Base-by-base conservation (phyloP, 2,329 filamentous ascomycete species). In the Zymoseptoria pseudotritici region DNA sequence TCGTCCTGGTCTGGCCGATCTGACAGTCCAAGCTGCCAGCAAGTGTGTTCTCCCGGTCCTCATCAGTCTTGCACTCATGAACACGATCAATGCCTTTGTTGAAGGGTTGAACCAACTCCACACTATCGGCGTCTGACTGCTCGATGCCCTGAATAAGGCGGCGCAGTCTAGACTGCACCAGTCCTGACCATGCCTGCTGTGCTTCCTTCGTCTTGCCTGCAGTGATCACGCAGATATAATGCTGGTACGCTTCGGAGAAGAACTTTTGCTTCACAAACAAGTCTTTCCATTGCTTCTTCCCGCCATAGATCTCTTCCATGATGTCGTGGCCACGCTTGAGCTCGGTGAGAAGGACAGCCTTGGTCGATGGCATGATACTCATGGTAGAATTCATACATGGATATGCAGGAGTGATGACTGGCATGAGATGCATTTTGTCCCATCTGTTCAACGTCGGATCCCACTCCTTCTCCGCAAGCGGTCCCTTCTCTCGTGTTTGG, bases 361-460 rank as follows among this genome's bases (percentile, higher is more conserved):
- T 90, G 1, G 91, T 95, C 0, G 93, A 97, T 65, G 84, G 80
- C 2, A 89, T 92, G 62, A 99, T 87, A 70, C 96, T 97, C 78
- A 96, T 94, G 0, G 94, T 97, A 1, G 94, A 88, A 74, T 94
- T 97, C 92, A 97, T 97, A 55, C 91, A 95, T 2, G 94, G 94
- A 73, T 97, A 97, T 0, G 94, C 92, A 1, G 94, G 94, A 1
- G 94, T 99, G 70, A 99, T 97, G 74, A 99, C 90, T 26, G 94
- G 94, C 94, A 99, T 99, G 56, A 97, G 79, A 74, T 97, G 93
- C 66, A 86, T 89, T 51, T 84, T 84, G 74, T 97, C 94, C 58
- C 85, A 83, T 62, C 86, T 85, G 73, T 96, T 95, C 29, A 91
- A 79, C 82, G 87, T 88, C 36, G 94, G 94, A 70, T 99, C 97